These are phyloP conservation scores for Cadophora sp. DNA, from an alignment of 2,329 filamentous ascomycete genomes.

Conservation along the genomic window DNA sequence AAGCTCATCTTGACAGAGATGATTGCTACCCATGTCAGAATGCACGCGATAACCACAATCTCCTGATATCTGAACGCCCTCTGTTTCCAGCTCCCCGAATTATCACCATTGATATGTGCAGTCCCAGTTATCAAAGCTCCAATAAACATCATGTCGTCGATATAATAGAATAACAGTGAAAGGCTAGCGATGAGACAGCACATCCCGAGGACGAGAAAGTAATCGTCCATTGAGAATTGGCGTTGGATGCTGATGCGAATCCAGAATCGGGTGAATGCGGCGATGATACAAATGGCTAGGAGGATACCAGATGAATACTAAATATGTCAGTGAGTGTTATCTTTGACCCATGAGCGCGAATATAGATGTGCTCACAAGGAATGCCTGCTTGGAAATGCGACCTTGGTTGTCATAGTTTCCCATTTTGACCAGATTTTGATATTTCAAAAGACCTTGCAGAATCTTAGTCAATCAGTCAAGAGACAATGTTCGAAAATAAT, in stretches of 20 bases:
- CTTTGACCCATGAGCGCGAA: neutral
- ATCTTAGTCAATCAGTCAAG: no score
- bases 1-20: neutral
- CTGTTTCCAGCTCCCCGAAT: neutral
- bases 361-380: neutral
- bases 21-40: neutral
- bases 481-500: no score
- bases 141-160: neutral
- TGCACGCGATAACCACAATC: neutral
- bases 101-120: neutral
- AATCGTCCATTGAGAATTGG: neutral
- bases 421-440: neutral
- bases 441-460: no score
- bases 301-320: neutral
- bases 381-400: neutral
- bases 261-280: neutral
- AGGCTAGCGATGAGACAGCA: neutral
- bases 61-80: neutral
- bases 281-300: neutral
- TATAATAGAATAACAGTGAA: neutral
- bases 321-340: neutral
- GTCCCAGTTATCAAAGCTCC: neutral
- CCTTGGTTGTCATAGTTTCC: neutral
- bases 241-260: constrained; percentile 3
- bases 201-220: neutral